Conservation (phyloP, 2,329 filamentous ascomycete genomes). For the Zymoseptoria tritici region DNA sequence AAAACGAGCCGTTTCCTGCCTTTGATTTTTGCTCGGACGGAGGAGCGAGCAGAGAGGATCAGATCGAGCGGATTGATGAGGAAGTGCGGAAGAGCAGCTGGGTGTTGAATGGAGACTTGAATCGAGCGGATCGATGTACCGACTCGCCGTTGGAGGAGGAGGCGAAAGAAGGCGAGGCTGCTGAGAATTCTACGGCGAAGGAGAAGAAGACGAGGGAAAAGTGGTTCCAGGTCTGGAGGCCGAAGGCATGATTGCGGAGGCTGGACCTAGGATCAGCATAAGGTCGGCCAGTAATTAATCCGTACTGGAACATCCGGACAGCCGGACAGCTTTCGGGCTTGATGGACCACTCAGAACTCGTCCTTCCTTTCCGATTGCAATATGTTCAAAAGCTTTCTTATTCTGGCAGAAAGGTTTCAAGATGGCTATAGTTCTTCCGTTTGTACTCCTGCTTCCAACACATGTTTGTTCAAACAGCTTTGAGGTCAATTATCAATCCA, state of each 20-base stretch:
- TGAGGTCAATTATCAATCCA: too few species aligned
- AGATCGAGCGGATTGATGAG: background rate
- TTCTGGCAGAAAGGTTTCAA: too few species aligned
- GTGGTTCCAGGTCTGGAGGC: background rate
- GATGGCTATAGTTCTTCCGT: too few species aligned
- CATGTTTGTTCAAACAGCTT: too few species aligned
- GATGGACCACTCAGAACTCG: background rate
- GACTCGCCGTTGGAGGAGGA: too few species aligned
- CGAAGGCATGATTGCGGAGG: background rate
- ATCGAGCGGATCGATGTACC: background rate
- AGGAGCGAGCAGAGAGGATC: background rate
- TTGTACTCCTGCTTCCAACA: too few species aligned
- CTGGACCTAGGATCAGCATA: background rate
- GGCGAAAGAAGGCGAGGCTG: too few species aligned
- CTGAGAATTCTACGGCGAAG: too few species aligned
- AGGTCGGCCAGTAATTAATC: too few species aligned
- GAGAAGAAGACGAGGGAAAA: background rate
- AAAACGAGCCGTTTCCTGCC: too few species aligned
- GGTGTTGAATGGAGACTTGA: background rate
- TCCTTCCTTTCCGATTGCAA: background rate
- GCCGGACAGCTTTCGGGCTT: background rate
- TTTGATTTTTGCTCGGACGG: background rate
- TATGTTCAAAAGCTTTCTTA: too few species aligned
- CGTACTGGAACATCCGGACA: too few species aligned
- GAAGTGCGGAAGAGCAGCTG: background rate